Conservation (phyloP, 768 basidiomycete species). For the Termitomyces heimii region DNA sequence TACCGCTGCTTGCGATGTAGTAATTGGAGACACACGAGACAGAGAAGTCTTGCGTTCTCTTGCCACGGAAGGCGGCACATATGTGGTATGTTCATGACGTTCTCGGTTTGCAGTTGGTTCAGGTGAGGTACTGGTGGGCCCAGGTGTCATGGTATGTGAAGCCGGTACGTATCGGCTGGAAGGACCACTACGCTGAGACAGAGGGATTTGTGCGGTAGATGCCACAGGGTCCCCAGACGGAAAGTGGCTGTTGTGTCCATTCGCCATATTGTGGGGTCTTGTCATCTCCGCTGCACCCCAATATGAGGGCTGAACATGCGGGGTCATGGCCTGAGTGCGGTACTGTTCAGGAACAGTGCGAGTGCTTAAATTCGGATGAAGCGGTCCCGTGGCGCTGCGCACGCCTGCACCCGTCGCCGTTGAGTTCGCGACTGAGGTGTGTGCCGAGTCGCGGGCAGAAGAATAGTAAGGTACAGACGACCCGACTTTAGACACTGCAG, state of each 20-base stretch:
- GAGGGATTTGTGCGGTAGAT: constrained; percentile 8
- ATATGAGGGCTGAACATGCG: constrained; percentile 3
- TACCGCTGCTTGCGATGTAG: background rate
- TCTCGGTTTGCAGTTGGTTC: background rate
- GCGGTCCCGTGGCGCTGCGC: constrained; percentile 1
- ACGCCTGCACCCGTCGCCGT: background rate
- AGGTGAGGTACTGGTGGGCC: background rate
- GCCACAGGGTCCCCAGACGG: constrained; percentile 1
- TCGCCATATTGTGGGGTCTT: background rate
- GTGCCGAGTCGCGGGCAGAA: constrained; percentile 4
- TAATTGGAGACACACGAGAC: constrained; percentile 2
- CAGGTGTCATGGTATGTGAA: constrained; percentile 14
- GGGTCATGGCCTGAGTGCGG: background rate
- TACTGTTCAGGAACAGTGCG: constrained; percentile 17
- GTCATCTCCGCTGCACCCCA: background rate
- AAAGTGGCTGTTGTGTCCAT: background rate
- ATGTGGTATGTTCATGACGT: constrained; percentile 5
- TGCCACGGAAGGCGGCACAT: background rate
- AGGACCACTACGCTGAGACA: constrained; percentile 9
- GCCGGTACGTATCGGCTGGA: constrained; percentile 14
- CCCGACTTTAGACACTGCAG: constrained; percentile 22
- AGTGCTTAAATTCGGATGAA: constrained; percentile 13
- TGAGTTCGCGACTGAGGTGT: background rate
- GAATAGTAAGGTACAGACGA: constrained; percentile 23
- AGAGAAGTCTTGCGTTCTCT: constrained; percentile 10